Base-by-base conservation (phyloP, 306 rosid genomes). In the Prosopis cineraria region DNA sequence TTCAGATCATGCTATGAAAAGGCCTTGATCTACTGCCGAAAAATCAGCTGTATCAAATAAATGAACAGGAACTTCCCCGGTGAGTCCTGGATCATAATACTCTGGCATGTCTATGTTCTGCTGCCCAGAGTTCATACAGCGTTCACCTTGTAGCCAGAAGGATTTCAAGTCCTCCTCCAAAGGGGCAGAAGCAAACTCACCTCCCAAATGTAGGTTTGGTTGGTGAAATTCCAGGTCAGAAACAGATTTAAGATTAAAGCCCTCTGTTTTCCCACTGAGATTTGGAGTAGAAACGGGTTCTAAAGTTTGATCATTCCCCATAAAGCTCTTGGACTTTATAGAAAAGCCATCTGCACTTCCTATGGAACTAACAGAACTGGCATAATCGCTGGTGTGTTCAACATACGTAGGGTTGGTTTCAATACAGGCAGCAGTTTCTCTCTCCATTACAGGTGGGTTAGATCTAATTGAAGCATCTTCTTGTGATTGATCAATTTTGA, bases 21-120 rank as follows among this genome's bases (percentile, higher is more conserved):
- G 91, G 78, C 96, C 80, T 74, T 88, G 88, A 77, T 88, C 98
- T 70, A 87, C 44, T 14, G 84, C 56, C 19, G 90, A 68, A 76
- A 82, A 87, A 43, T 93, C 94, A 29, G 91, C 78, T 24, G 85
- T 65, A 70, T 93, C 96, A 68, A 80, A 77, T 48, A 85, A 72
- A 75, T 85, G 74, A 13, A 37, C 3, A 4, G 94, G 90, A 81
- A 68, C 76, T 37, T 90, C 97, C 9, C 83, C 75, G 19, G 45
- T 41, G 67, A 84, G 71, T 53, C 88, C 81, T n/a, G 88, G 86
- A 84, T 86, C 94, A 73, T 41, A 68, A 56, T 39, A 91, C 41
- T 85, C 90, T 22, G 81, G 33, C 79, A 83, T 82, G 25, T 83
- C 88, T 76, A 82, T 60, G 30, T 53, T 87, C 70, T 85, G 89